These are phyloP conservation scores for Phyllosticta capitalensis DNA, from an alignment of 2,329 filamentous ascomycete species.

Conservation along the genomic window DNA sequence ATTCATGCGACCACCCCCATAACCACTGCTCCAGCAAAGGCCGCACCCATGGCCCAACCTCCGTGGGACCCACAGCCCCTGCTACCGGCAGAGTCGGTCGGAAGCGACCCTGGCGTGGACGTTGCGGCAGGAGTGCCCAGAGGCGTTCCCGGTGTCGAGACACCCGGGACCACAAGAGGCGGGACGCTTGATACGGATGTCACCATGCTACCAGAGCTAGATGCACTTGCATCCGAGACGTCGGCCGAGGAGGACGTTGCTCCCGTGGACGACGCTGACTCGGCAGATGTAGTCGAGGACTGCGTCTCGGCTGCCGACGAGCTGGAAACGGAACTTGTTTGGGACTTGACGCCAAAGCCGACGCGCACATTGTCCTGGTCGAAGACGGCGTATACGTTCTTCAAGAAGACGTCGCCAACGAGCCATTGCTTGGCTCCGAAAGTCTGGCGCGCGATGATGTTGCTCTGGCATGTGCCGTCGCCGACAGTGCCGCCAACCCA, in stretches of 20 bases:
- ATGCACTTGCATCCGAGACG: not conserved
- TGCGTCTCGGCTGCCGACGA: constrained; percentile 5
- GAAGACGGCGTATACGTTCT: constrained; percentile 83
- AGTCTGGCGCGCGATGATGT: constrained; percentile 63
- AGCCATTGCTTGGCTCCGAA: constrained; percentile 59
- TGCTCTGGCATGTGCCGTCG: constrained; percentile 48
- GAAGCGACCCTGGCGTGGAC: not conserved
- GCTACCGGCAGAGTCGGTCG: not conserved
- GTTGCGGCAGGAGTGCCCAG: not conserved
- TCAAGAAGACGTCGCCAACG: constrained; percentile 77
- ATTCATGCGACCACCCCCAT: not conserved
- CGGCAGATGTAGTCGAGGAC: not conserved
- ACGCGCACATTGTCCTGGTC: constrained; percentile 61
- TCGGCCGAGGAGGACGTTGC: not conserved
- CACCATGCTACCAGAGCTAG: not conserved
- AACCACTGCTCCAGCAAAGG: not conserved
- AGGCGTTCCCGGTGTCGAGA: not conserved
- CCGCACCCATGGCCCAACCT: not conserved
- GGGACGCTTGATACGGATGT: not conserved
- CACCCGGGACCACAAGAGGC: not conserved
- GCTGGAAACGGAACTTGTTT: not conserved
- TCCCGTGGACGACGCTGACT: not conserved
- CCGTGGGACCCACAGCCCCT: not conserved
- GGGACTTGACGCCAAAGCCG: constrained; percentile 35
- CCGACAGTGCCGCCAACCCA: constrained; percentile 49